Evolutionary conservation across 2,329 filamentous ascomycete species (phyloP), one percentile per base, ranked within the genome.

Genomic region (Blastomyces parvus): DNA sequence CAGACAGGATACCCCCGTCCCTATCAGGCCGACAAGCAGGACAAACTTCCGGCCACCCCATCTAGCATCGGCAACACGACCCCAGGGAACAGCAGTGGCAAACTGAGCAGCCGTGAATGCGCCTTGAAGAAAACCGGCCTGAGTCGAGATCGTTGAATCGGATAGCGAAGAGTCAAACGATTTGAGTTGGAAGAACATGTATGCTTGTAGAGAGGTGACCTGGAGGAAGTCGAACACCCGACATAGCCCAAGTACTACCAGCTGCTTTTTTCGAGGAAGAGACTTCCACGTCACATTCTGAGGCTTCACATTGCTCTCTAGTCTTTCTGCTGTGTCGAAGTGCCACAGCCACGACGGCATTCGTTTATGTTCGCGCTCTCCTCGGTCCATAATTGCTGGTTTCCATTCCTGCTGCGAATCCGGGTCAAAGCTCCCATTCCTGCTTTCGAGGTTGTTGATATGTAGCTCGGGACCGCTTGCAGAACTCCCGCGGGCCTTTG

Each of bases 151-250:
- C 13, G 83, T 84, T 1, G 80, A 80, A 61, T 85, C 81, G 22
- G 81, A 77, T 11, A 81, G 74, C 33, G 73, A 78, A 38, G 78
- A 77, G 11, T 88, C 81, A 69, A 94, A 92, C 67, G 87, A 92
- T 70, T 86, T 86, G 44, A 95, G 82, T 73, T 92, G 89, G 73
- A 92, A 94, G 77, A 89, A 94, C 82, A 93, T 88, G 75, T 93
- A 93, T 0, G 88, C 83, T 65, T 77, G 75, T 62, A 77, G 63
- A 19, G 74, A 75, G 62, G 74, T 73, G 42, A 76, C 71, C 65
- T 77, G 74, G 17, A 77, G 65, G 63, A 77, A 77, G 61, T 77
- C 75, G 60, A 77, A 76, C 52, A 77, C 75, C 1, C 74, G 74
- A 64, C 75, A 76, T 3, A 76, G 70, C 30, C 73, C 74, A 13